phyloP scores from a whole-genome alignment of 495 filamentous ascomycete species.

The Penicillium flavigenum region DNA sequence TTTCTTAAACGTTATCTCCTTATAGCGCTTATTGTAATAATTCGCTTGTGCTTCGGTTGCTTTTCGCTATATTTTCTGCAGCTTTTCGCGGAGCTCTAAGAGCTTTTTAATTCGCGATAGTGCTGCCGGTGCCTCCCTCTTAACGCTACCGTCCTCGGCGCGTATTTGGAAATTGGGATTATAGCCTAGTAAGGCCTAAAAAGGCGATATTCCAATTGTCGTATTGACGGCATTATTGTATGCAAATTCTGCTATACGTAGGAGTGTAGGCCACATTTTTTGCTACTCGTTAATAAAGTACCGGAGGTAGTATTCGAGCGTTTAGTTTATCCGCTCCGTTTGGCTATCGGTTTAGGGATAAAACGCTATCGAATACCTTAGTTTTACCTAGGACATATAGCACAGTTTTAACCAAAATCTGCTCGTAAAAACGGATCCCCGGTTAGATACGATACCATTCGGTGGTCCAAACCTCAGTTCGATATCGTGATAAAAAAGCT shows the following conservation, averaged over 20 bases:
- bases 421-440: not conserved
- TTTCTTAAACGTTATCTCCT: no score
- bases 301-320: not conserved
- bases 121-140: no score
- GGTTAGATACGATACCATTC: not conserved
- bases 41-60: no score
- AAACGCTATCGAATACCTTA: not conserved
- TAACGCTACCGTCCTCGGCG: no score
- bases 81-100: no score
- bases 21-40: no score
- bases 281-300: not conserved
- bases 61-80: no score
- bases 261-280: not conserved
- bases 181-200: no score
- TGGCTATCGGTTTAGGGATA: slow-evolving; percentile 1
- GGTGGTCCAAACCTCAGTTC: not conserved
- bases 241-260: not conserved
- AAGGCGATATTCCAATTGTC: not conserved
- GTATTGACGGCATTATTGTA: not conserved
- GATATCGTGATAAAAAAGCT: not conserved
- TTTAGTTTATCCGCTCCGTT: not conserved
- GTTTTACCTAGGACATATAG: not conserved
- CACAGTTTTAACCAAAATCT: not conserved
- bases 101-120: no score
- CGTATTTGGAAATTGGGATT: no score